Evolutionary conservation across 768 basidiomycete genomes (phyloP).

Genomic region (Pleurotus sapidus): DNA sequence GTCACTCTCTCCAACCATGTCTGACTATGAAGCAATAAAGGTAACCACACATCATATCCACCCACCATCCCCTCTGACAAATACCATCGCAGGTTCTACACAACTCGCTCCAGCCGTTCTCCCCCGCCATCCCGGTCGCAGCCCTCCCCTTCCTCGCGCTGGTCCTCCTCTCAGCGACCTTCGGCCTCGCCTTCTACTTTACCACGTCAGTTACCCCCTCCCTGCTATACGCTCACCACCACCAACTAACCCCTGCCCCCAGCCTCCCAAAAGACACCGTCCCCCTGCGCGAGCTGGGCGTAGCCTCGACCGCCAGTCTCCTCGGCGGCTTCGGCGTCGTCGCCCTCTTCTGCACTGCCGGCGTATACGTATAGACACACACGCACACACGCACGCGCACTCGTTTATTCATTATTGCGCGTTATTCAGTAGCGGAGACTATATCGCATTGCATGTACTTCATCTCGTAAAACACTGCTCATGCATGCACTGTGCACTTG

Average conservation of each 20-base stretch:
- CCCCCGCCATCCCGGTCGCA: conserved; percentile 62
- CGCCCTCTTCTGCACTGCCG: conserved; percentile 81
- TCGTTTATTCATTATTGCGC: too few relatives aligned
- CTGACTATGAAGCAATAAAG: conserved; percentile 53
- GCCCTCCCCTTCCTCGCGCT: conserved; percentile 76
- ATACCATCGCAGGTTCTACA: conserved; percentile 49
- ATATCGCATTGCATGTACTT: too few relatives aligned
- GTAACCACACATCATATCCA: conserved; percentile 26
- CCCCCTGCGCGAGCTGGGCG: conserved; percentile 62
- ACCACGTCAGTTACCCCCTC: conserved; percentile 60
- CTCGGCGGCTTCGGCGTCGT: conserved; percentile 89
- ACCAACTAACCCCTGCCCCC: conserved; percentile 10
- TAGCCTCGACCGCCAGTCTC: conserved; percentile 70
- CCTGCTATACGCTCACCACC: conserved; percentile 8
- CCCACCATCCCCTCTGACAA: neutral
- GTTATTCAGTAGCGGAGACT: too few relatives aligned
- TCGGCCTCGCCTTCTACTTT: conserved; percentile 88
- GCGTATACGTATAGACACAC: conserved; percentile 69
- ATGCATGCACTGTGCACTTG: too few relatives aligned
- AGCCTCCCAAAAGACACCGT: conserved; percentile 75
- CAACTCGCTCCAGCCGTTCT: conserved; percentile 64
- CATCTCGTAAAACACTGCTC: too few relatives aligned
- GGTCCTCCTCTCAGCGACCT: conserved; percentile 69
- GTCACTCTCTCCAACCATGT: conserved; percentile 36
- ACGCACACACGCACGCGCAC: too few relatives aligned